These are phyloP conservation scores for Solanum chacoense DNA, from an alignment of 305 asterid species.

Conservation along the genomic window DNA sequence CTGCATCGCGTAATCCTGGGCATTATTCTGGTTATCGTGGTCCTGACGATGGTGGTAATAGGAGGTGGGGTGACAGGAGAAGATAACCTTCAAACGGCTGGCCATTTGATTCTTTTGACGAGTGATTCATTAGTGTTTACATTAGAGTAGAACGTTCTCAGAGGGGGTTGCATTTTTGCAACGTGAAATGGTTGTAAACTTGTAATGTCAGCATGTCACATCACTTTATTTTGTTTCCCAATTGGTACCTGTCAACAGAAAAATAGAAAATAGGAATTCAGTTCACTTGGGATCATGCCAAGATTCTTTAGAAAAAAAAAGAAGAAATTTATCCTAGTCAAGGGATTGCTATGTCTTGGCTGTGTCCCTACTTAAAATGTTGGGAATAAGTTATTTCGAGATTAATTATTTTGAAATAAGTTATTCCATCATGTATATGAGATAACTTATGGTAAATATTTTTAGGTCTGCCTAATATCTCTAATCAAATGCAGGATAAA, in stretches of 20 bases:
- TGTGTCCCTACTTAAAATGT: neutral
- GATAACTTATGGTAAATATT: neutral
- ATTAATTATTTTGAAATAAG: neutral
- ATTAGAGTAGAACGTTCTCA: neutral
- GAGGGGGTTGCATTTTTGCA: neutral
- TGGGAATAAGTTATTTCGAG: neutral
- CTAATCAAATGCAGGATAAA: too few species aligned
- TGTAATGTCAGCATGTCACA: neutral
- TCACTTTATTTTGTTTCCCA: neutral
- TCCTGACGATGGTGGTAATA: slow-evolving; percentile 21
- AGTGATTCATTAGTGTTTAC: neutral
- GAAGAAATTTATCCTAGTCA: neutral
- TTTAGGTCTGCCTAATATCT: neutral
- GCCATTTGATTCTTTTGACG: neutral
- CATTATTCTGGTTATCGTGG: slow-evolving; percentile 33
- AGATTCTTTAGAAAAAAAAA: neutral
- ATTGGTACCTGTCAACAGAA: neutral
- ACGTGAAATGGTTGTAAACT: neutral
- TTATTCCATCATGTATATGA: too few species aligned
- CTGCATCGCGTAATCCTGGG: slow-evolving; percentile 14
- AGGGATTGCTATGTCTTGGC: neutral
- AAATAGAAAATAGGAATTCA: neutral
- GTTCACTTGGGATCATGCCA: neutral
- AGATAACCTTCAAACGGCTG: slow-evolving; percentile 4
- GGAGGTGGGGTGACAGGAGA: slow-evolving; percentile 51